Percentiles rank a stretch among this genome's conserved stretches.
These are phyloP conservation scores for Jaapia argillacea DNA, from an alignment of 768 basidiomycete species.

Conservation along the genomic window DNA sequence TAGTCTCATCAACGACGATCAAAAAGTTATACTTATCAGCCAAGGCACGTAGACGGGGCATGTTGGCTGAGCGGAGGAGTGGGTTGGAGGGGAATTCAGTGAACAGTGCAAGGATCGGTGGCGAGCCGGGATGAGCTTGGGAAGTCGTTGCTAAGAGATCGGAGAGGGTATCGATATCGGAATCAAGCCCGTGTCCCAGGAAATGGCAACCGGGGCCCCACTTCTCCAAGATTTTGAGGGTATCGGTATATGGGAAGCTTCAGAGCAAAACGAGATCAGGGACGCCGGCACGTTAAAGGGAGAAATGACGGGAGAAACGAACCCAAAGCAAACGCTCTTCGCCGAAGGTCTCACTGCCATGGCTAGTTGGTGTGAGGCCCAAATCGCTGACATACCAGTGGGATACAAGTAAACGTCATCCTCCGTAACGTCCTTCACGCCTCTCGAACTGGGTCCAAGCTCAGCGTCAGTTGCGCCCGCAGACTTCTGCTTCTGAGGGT, in stretches of 20 bases:
- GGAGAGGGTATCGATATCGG: constrained; percentile 69
- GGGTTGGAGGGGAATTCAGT: constrained; percentile 97
- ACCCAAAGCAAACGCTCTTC: constrained; percentile 96
- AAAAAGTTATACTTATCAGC: constrained; percentile 87
- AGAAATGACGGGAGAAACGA: constrained; percentile 17
- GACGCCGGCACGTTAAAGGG: neutral
- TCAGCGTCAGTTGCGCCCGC: constrained; percentile 35
- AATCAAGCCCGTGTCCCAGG: constrained; percentile 69
- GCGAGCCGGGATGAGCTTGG: too few relatives aligned
- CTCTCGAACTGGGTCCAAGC: constrained; percentile 57
- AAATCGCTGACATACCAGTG: constrained; percentile 91
- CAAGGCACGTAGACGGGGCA: constrained; percentile 61
- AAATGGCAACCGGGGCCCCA: constrained; percentile 95
- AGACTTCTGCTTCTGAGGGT: constrained; percentile 21
- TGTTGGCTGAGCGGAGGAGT: constrained; percentile 74
- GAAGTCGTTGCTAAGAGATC: constrained; percentile 37
- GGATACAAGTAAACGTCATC: constrained; percentile 85
- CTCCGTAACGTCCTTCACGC: constrained; percentile 62
- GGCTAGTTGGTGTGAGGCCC: constrained; percentile 75
- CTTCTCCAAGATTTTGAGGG: constrained; percentile 87
- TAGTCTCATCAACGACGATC: constrained; percentile 87
- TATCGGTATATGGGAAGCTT: constrained; percentile 94
- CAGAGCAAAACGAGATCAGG: neutral
- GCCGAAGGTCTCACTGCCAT: constrained; percentile 40
- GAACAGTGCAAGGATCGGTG: constrained; percentile 73